Conservation (phyloP, 768 basidiomycete species). For the Suillus weaverae region DNA sequence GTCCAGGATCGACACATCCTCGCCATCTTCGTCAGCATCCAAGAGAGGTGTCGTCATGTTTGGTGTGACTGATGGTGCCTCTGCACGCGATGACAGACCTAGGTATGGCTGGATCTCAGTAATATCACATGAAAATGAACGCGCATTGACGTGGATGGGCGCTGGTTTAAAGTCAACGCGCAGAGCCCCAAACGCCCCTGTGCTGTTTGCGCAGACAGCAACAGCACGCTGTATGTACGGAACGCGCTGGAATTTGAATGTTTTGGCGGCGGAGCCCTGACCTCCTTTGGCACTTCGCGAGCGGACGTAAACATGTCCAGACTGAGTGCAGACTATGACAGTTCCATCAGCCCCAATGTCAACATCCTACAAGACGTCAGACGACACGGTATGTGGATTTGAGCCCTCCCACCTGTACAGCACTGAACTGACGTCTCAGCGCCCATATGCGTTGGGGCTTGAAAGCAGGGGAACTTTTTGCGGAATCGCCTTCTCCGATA, state of each 20-base stretch:
- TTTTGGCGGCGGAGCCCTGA: constrained; percentile 37
- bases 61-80: neutral
- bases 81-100: neutral
- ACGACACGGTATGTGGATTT: neutral
- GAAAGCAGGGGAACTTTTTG: constrained; percentile 31
- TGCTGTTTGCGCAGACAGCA: constrained; percentile 79
- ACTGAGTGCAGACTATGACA: constrained; percentile 89
- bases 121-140: constrained; percentile 64
- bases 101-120: constrained; percentile 65
- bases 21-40: constrained; percentile 37
- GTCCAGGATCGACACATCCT: constrained; percentile 35
- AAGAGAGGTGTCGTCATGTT: neutral
- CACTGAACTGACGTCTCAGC: constrained; percentile 80
- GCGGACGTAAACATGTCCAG: constrained; percentile 91
- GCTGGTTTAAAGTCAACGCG: constrained; percentile 67
- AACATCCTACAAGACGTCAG: constrained; percentile 63
- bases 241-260: constrained; percentile 77
- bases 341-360: constrained; percentile 86
- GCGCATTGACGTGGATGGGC: constrained; percentile 55
- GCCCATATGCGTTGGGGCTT: constrained; percentile 94
- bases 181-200: constrained; percentile 87
- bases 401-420: constrained; percentile 58
- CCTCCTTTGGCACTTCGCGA: constrained; percentile 46
- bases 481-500: constrained; percentile 31
- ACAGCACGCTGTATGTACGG: constrained; percentile 84